Evolutionary conservation across 306 rosid species (phyloP).

Genomic region (Trichosanthes truncata): DNA sequence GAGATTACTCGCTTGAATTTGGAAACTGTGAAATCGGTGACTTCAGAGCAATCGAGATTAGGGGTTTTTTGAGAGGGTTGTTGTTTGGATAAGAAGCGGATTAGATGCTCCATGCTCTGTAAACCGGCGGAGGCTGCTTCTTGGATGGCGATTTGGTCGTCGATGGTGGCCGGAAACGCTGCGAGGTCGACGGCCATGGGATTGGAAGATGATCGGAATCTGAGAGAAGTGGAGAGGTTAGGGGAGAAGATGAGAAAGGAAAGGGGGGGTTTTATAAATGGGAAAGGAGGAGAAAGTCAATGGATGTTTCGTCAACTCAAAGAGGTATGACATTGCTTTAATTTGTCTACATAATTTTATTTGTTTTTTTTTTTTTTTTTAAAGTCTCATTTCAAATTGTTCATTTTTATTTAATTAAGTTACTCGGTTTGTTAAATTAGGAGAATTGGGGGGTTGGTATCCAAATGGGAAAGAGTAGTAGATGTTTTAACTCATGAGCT

Average conservation of each 20-base stretch:
- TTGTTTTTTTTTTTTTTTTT: neutral
- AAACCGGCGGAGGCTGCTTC: conserved; percentile 64
- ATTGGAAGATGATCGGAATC: neutral
- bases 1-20: conserved; percentile 59
- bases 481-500: no score
- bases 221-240: neutral
- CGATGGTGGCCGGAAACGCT: conserved; percentile 17
- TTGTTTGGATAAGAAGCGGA: conserved; percentile 36
- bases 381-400: neutral
- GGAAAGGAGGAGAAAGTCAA: neutral
- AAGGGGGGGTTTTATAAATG: neutral
- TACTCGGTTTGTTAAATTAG: no score
- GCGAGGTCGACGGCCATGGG: conserved; percentile 46
- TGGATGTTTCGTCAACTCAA: conserved; percentile 9
- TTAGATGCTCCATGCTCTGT: conserved; percentile 62
- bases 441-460: no score
- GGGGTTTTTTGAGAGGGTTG: neutral
- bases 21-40: conserved; percentile 62
- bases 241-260: neutral
- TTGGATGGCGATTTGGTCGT: conserved; percentile 42
- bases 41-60: conserved; percentile 42
- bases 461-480: no score
- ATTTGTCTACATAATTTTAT: neutral
- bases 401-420: no score
- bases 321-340: no score